These are phyloP conservation scores for Penicillium malachiteum DNA, from an alignment of 495 filamentous ascomycete species.

Conservation along the genomic window DNA sequence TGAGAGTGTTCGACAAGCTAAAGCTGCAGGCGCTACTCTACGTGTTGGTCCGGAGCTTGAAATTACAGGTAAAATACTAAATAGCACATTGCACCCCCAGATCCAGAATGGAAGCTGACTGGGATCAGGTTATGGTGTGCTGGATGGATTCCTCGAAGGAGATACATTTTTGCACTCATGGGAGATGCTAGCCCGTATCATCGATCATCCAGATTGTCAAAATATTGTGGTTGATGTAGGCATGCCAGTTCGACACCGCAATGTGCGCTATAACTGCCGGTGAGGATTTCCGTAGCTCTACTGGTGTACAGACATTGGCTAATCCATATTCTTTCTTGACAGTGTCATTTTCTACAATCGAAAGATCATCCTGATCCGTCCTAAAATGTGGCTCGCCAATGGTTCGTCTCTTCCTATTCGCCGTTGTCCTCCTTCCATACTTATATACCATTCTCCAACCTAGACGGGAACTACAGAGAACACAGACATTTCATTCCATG, in stretches of 20 bases:
- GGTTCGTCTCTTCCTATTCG: constrained; percentile 37
- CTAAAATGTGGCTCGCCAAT: constrained; percentile 81
- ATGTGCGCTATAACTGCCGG: constrained; percentile 72
- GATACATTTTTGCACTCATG: constrained; percentile 65
- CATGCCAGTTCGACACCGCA: constrained; percentile 63
- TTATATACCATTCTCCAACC: neutral
- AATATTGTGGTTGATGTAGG: constrained; percentile 81
- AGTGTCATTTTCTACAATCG: constrained; percentile 62
- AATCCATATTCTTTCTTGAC: constrained; percentile 31
- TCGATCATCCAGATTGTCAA: constrained; percentile 62
- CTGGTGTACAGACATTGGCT: constrained; percentile 52
- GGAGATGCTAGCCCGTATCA: constrained; percentile 60
- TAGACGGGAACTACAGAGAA: constrained; percentile 45
- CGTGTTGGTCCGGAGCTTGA: constrained; percentile 76
- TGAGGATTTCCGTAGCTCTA: neutral
- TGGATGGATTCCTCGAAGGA: constrained; percentile 31
- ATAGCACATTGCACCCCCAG: constrained; percentile 24
- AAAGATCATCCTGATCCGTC: constrained; percentile 72
- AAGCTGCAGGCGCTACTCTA: constrained; percentile 66
- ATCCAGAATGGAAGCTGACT: constrained; percentile 25
- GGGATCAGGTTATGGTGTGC: constrained; percentile 60
- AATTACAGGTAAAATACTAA: constrained; percentile 43
- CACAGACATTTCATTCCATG: constrained; percentile 66
- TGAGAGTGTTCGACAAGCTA: constrained; percentile 69
- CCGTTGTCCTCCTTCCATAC: neutral